A percentile compares a stretch with the other conserved stretches of the same genome.
These are phyloP conservation scores for Nephelium lappaceum DNA, from an alignment of 345 rosid genomes.

Conservation along the genomic window DNA sequence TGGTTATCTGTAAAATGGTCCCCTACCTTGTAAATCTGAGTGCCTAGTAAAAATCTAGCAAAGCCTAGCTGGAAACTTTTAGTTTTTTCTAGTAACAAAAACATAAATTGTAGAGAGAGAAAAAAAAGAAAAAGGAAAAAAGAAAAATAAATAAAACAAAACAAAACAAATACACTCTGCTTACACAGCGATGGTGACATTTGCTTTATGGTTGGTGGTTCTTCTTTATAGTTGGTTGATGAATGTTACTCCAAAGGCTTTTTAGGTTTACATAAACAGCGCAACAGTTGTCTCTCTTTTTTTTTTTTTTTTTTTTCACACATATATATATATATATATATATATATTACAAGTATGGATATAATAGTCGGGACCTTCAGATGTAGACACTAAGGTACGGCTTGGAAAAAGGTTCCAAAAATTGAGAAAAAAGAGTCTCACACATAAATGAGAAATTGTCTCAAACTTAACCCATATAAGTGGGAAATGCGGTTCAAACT, in stretches of 20 bases:
- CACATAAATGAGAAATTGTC: too few relatives aligned
- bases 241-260: not conserved
- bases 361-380: too few relatives aligned
- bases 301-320: too few relatives aligned
- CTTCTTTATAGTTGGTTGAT: constrained; percentile 23
- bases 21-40: constrained; percentile 36
- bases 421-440: too few relatives aligned
- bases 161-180: constrained; percentile 11
- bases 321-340: too few relatives aligned
- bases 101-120: not conserved
- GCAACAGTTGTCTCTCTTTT: too few relatives aligned
- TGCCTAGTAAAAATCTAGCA: constrained; percentile 38
- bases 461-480: too few relatives aligned
- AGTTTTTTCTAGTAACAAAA: constrained; percentile 2
- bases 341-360: too few relatives aligned
- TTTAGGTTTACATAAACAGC: not conserved
- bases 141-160: not conserved
- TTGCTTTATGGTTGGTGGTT: constrained; percentile 24
- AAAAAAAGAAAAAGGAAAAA: not conserved
- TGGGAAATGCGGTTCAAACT: too few relatives aligned
- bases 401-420: too few relatives aligned
- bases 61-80: constrained; percentile 44
- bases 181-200: constrained; percentile 28
- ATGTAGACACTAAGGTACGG: too few relatives aligned
- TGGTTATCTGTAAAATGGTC: constrained; percentile 46